phyloP scores from a whole-genome alignment of 768 basidiomycete species.

The Lyophyllum semitale region DNA sequence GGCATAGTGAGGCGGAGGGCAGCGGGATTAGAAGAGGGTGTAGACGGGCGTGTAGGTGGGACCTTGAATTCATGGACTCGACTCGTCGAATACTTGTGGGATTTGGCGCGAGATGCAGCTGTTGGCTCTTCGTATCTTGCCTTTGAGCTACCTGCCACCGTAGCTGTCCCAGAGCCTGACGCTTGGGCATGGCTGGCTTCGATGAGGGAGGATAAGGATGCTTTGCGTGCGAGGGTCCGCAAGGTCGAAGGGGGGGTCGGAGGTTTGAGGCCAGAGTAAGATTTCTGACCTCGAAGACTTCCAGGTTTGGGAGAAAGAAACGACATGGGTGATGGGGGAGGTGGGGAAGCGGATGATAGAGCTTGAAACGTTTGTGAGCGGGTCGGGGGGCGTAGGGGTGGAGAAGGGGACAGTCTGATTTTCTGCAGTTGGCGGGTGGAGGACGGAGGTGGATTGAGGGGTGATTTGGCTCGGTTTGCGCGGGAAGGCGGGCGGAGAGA shows the following conservation, averaged over 20 bases:
- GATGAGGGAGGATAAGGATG: constrained; percentile 75
- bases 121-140: constrained; percentile 78
- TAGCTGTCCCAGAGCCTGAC: constrained; percentile 50
- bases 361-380: constrained; percentile 66
- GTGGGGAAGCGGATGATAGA: constrained; percentile 48
- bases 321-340: constrained; percentile 51
- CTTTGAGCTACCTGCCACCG: constrained; percentile 37
- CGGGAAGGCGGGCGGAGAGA: constrained; percentile 65
- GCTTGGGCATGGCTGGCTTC: constrained; percentile 60
- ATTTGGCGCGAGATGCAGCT: constrained; percentile 78
- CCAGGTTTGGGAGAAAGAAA: constrained; percentile 71
- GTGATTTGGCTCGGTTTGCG: constrained; percentile 72
- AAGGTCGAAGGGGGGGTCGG: constrained; percentile 67
- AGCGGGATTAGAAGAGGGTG: constrained; percentile 75
- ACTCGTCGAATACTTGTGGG: constrained; percentile 64
- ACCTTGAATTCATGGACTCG: constrained; percentile 68
- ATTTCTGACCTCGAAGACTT: constrained; percentile 82
- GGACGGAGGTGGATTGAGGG: constrained; percentile 67
- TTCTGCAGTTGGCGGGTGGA: constrained; percentile 70
- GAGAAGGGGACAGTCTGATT: constrained; percentile 69
- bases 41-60: constrained; percentile 78
- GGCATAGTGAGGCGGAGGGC: constrained; percentile 88
- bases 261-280: constrained; percentile 79
- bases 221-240: constrained; percentile 71
- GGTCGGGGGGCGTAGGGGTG: constrained; percentile 57